Evolutionary conservation across 148 eudicot genomes (phyloP).

Genomic region (Linanthus parryae): DNA sequence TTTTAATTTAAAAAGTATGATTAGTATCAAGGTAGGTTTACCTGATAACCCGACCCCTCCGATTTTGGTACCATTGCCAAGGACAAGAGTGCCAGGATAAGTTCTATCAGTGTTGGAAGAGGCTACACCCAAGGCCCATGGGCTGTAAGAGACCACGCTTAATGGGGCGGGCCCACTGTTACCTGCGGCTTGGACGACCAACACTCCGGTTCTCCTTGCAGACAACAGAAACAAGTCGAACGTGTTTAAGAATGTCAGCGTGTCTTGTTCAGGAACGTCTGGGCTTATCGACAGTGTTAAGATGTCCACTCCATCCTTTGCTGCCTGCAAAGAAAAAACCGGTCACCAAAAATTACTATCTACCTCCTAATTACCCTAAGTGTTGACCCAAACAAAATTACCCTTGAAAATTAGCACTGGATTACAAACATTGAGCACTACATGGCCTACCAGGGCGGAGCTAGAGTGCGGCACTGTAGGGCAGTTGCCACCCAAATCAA

Average conservation of each 20-base stretch:
- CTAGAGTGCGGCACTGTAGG: too few relatives aligned
- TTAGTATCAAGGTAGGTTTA: neutral
- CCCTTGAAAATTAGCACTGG: too few relatives aligned
- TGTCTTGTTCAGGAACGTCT: conserved; percentile 73
- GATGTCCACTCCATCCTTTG: conserved; percentile 75
- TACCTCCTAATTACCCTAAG: too few relatives aligned
- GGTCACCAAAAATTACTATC: neutral
- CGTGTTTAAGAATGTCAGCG: conserved; percentile 64
- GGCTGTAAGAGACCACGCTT: conserved; percentile 75
- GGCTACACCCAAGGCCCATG: conserved; percentile 85
- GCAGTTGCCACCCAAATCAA: too few relatives aligned
- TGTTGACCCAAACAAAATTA: too few relatives aligned
- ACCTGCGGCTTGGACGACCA: conserved; percentile 89
- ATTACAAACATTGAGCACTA: too few relatives aligned
- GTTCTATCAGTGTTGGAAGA: conserved; percentile 58
- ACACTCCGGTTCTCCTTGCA: conserved; percentile 79
- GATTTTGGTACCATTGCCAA: conserved; percentile 56
- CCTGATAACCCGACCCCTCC: conserved; percentile 85
- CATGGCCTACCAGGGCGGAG: too few relatives aligned
- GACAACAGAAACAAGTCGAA: conserved; percentile 74
- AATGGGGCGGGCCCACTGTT: conserved; percentile 70
- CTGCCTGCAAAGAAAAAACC: conserved; percentile 43
- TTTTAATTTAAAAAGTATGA: neutral
- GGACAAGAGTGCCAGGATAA: conserved; percentile 59
- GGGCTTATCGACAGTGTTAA: conserved; percentile 81